A percentile compares a stretch with the other conserved stretches of the same genome.
These are phyloP conservation scores for Rhexocercosporidium sp. DNA, from an alignment of 2,329 filamentous ascomycete genomes.

Conservation along the genomic window DNA sequence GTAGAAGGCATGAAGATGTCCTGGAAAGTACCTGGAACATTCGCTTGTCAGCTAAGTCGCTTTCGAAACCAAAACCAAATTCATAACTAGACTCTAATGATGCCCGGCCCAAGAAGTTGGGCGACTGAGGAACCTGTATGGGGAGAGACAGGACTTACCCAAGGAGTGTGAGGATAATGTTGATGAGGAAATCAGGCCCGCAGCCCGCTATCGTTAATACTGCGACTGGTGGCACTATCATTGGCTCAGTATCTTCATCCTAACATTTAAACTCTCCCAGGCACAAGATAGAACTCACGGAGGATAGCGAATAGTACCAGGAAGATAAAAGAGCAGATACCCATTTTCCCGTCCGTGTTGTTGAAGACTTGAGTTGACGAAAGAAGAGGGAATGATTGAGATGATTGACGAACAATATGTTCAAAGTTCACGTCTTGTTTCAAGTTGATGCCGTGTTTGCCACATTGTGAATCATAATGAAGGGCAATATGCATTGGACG, in stretches of 20 bases:
- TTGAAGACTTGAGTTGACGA: background rate
- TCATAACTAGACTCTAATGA: too few relatives aligned
- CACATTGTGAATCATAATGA: background rate
- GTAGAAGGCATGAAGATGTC: conserved; percentile 92
- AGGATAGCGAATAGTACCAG: conserved; percentile 15
- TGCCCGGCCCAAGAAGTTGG: background rate
- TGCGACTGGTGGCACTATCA: conserved; percentile 83
- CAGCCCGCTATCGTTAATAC: conserved; percentile 93
- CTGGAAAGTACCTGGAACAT: conserved; percentile 61
- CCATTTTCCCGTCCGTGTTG: conserved; percentile 13
- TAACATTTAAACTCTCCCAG: background rate
- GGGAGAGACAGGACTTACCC: conserved; percentile 42
- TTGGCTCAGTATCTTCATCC: conserved; percentile 1
- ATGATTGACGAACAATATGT: background rate
- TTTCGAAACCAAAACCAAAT: background rate
- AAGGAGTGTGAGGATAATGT: conserved; percentile 82
- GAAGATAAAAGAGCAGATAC: conserved; percentile 5
- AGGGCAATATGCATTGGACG: background rate
- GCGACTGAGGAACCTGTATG: background rate
- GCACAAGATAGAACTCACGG: background rate
- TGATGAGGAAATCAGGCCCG: conserved; percentile 85
- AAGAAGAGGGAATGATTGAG: background rate
- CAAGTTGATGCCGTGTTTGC: background rate
- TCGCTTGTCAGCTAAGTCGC: conserved; percentile 43
- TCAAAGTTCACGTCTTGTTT: background rate